These are phyloP conservation scores for Lichtheimia ramosa DNA, from an alignment of 371 early-diverging fungal genomes.

Conservation along the genomic window DNA sequence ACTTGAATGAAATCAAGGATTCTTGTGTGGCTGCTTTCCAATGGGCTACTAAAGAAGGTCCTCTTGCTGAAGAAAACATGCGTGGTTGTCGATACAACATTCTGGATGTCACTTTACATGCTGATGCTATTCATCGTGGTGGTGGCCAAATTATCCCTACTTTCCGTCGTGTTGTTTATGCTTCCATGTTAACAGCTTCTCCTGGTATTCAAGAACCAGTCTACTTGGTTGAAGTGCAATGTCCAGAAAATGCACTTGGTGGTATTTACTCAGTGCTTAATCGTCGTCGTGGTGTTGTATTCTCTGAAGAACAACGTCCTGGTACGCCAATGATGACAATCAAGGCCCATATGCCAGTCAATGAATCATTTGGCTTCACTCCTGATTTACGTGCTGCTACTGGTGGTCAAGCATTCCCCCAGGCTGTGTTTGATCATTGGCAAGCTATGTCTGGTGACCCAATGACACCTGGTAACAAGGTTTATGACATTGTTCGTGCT, in stretches of 20 bases:
- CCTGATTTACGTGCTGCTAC: slow-evolving; percentile 90
- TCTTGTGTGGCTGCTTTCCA: slow-evolving; percentile 96
- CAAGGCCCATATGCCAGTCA: slow-evolving; percentile 97
- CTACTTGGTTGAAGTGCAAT: slow-evolving; percentile 97
- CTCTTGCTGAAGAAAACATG: slow-evolving; percentile 94
- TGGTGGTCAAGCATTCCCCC: slow-evolving; percentile 97
- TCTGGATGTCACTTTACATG: slow-evolving; percentile 96
- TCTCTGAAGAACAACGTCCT: slow-evolving; percentile 86
- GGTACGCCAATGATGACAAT: slow-evolving; percentile 92
- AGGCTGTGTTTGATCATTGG: slow-evolving; percentile 84
- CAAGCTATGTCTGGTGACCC: slow-evolving; percentile 76
- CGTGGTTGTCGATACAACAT: slow-evolving; percentile 99
- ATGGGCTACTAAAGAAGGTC: slow-evolving; percentile 96
- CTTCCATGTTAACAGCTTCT: slow-evolving; percentile 85
- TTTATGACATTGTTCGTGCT: slow-evolving; percentile 64
- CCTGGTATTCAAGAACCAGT: slow-evolving; percentile 99
- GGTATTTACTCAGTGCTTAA: slow-evolving; percentile 95
- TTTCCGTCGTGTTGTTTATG: slow-evolving; percentile 92
- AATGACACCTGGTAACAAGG: slow-evolving; percentile 71
- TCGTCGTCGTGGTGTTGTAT: slow-evolving; percentile 94
- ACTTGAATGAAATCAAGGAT: slow-evolving; percentile 99
- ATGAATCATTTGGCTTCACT: slow-evolving; percentile 99
- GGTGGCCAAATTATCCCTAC: slow-evolving; percentile 97
- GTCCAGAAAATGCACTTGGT: slow-evolving; percentile 93
- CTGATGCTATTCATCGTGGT: slow-evolving; percentile 99